Evolutionary conservation across 257 asterid genomes (phyloP).

Genomic region (Buddleja alternifolia): DNA sequence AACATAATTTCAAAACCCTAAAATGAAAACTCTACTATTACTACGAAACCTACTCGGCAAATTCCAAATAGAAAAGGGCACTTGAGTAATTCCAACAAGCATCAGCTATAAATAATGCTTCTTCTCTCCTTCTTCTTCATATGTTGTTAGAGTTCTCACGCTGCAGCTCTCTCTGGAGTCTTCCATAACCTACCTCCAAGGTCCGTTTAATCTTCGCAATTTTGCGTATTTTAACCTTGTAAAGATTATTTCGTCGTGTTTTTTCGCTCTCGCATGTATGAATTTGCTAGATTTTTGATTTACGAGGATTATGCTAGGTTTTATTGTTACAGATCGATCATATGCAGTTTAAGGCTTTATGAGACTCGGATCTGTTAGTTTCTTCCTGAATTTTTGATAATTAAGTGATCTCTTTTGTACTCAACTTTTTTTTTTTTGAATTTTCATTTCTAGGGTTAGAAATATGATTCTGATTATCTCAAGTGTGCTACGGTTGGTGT

Average conservation of each 20-base stretch:
- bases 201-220: slow-evolving; percentile 22
- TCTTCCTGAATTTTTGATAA: neutral
- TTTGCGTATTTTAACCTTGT: neutral
- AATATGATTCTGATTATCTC: slow-evolving; percentile 1
- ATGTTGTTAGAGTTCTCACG: neutral
- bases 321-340: slow-evolving; percentile 19
- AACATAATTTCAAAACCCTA: too few species aligned
- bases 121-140: slow-evolving; percentile 6
- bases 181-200: slow-evolving; percentile 20
- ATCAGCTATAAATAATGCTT: slow-evolving; percentile 27
- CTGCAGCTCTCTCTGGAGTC: slow-evolving; percentile 18
- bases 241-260: neutral
- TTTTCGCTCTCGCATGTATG: neutral
- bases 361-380: slow-evolving; percentile 20
- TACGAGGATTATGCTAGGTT: slow-evolving; percentile 27
- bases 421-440: neutral
- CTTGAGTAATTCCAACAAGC: neutral
- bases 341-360: slow-evolving; percentile 20
- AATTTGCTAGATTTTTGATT: slow-evolving; percentile 24
- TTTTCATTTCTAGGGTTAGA: neutral
- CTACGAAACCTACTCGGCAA: neutral
- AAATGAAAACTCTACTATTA: neutral
- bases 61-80: slow-evolving; percentile 11
- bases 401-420: neutral
- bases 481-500: neutral